Evolutionary conservation across 139 green algal species (phyloP).

Genomic region (Edaphochlamys debaryana): DNA sequence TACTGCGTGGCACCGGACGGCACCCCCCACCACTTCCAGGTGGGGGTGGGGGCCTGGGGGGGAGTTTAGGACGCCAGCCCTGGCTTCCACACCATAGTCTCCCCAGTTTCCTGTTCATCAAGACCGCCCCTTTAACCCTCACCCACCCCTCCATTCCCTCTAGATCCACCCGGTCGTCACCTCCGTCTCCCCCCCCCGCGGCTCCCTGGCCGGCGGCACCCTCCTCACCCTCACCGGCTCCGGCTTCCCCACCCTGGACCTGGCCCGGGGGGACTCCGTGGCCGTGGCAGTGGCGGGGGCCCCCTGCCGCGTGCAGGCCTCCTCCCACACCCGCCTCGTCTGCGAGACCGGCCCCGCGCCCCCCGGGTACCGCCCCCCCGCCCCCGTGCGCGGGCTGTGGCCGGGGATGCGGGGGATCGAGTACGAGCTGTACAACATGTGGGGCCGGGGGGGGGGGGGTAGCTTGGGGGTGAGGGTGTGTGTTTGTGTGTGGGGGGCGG

Average conservation of each 20-base stretch:
- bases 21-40: neutral
- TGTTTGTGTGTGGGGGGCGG: neutral
- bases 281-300: neutral
- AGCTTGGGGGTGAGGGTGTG: no score
- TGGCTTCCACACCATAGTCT: no score
- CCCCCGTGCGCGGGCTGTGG: neutral
- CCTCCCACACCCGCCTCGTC: neutral
- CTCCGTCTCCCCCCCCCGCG: neutral
- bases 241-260: neutral
- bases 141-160: no score
- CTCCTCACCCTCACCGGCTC: neutral
- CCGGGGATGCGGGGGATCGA: conserved; percentile 16
- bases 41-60: no score
- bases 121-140: no score
- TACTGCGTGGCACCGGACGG: neutral
- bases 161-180: neutral
- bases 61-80: no score
- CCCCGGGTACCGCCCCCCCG: neutral
- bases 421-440: conserved; percentile 21
- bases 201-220: neutral
- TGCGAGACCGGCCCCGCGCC: neutral
- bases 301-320: neutral
- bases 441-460: neutral
- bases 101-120: no score
- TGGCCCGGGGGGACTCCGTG: neutral